A percentile compares a stretch with the other conserved stretches of the same genome.
phyloP scores from a whole-genome alignment of 257 asterid species.

The Nicotiana benthamiana region DNA sequence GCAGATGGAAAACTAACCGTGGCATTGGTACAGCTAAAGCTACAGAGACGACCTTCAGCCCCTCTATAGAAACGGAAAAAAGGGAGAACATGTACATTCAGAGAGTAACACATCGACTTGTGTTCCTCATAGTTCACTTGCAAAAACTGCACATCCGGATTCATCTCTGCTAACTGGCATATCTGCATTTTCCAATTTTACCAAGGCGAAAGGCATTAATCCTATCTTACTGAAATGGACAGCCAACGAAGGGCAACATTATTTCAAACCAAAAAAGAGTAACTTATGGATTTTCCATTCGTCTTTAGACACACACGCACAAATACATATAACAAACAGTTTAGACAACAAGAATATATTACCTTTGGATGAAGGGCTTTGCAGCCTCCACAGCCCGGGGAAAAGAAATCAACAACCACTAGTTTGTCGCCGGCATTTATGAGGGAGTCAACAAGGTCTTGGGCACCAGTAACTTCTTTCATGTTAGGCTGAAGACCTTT shows the following conservation, averaged over 20 bases:
- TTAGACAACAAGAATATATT: not conserved
- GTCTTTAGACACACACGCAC: not conserved
- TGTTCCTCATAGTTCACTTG: conserved; percentile 39
- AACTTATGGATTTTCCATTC: too few relatives aligned
- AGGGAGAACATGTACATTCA: conserved; percentile 37
- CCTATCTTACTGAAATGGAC: not conserved
- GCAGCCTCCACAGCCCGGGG: conserved; percentile 49
- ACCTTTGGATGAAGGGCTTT: conserved; percentile 49
- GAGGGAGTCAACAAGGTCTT: conserved; percentile 36
- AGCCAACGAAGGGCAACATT: not conserved
- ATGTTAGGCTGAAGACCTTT: conserved; percentile 38
- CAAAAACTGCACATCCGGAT: conserved; percentile 33
- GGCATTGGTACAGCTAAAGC: conserved; percentile 43
- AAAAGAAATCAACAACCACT: conserved; percentile 37
- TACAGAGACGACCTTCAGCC: conserved; percentile 36
- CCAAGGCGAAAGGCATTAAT: not conserved
- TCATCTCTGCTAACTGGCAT: conserved; percentile 37
- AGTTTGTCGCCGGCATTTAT: conserved; percentile 27
- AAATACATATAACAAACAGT: not conserved
- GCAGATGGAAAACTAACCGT: conserved; percentile 20
- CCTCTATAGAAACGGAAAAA: conserved; percentile 43
- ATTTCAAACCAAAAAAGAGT: not conserved
- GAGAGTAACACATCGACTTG: conserved; percentile 36
- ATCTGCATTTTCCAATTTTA: conserved; percentile 17
- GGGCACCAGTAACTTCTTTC: conserved; percentile 32